Conservation (phyloP, 192 early-diverging fungal species). For the Coemansia sp. region DNA sequence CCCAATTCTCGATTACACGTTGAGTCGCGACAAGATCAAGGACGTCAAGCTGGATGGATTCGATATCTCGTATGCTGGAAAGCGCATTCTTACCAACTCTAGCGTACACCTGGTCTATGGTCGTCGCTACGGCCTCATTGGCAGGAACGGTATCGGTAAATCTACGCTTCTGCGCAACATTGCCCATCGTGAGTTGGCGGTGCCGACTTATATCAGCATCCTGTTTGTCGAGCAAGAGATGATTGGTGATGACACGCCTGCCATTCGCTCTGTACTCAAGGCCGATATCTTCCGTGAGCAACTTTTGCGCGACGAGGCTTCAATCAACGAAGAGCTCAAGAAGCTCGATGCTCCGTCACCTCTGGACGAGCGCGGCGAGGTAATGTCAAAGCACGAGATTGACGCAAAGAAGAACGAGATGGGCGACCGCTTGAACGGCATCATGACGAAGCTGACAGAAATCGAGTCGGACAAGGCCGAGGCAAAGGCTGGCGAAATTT, state of each 20-base stretch:
- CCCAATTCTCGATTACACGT: slow-evolving; percentile 83
- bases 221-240: slow-evolving; percentile 99
- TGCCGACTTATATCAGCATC: slow-evolving; percentile 90
- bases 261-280: slow-evolving; percentile 85
- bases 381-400: slow-evolving; percentile 57
- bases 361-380: slow-evolving; percentile 54
- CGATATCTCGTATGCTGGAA: slow-evolving; percentile 93
- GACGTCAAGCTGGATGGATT: slow-evolving; percentile 97
- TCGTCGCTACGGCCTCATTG: slow-evolving; percentile 94
- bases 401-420: slow-evolving; percentile 62
- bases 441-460: slow-evolving; percentile 85
- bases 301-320: slow-evolving; percentile 80
- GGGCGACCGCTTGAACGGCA: slow-evolving; percentile 69
- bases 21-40: slow-evolving; percentile 83
- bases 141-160: slow-evolving; percentile 89
- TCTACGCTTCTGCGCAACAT: slow-evolving; percentile 79
- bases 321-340: slow-evolving; percentile 60
- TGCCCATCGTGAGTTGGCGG: slow-evolving; percentile 79
- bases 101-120: slow-evolving; percentile 82
- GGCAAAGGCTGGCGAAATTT: slow-evolving; percentile 90
- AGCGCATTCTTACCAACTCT: slow-evolving; percentile 89
- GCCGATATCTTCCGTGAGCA: slow-evolving; percentile 93
- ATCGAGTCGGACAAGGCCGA: slow-evolving; percentile 99
- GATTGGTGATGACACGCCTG: slow-evolving; percentile 83
- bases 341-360: slow-evolving; percentile 37